A percentile compares a stretch with the other conserved stretches of the same genome.
phyloP scores from a whole-genome alignment of 2,329 filamentous ascomycete genomes.

The Clonostachys sp. region DNA sequence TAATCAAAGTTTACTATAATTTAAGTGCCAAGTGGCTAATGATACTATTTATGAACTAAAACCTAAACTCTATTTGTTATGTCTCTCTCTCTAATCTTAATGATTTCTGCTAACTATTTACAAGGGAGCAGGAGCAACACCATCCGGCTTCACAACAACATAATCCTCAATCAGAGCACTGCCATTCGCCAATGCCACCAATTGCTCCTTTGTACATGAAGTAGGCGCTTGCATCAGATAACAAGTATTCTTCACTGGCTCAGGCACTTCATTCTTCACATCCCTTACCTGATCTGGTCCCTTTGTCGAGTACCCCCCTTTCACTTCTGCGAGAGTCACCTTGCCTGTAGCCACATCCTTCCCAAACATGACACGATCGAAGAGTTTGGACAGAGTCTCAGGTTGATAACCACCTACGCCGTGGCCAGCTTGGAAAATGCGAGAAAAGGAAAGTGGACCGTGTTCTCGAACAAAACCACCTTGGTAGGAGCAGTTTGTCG shows the following conservation, averaged over 20 bases:
- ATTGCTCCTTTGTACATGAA: background rate
- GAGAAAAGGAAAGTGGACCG: slow-evolving; percentile 63
- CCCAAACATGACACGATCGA: slow-evolving; percentile 50
- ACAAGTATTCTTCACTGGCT: background rate
- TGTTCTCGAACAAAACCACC: slow-evolving; percentile 71
- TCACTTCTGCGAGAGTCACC: slow-evolving; percentile 23
- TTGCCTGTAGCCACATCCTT: slow-evolving; percentile 49
- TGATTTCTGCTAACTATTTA: too few species aligned
- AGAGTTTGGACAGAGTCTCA: slow-evolving; percentile 46
- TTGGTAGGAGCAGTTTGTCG: slow-evolving; percentile 60
- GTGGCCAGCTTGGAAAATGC: slow-evolving; percentile 61
- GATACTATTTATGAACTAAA: too few species aligned
- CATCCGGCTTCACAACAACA: background rate
- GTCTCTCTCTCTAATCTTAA: too few species aligned
- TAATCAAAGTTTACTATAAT: too few species aligned
- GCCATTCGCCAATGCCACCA: background rate
- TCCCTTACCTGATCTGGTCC: background rate
- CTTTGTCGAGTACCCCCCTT: slow-evolving; percentile 5
- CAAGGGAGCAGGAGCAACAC: background rate
- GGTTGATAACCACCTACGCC: slow-evolving; percentile 55
- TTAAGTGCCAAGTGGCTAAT: too few species aligned
- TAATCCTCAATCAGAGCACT: background rate
- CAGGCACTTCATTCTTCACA: background rate
- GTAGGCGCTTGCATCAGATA: background rate
- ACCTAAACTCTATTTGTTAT: too few species aligned